A percentile compares a stretch with the other conserved stretches of the same genome.
phyloP scores from a whole-genome alignment of 139 green algal species.

The Monoraphidium neglectum region DNA sequence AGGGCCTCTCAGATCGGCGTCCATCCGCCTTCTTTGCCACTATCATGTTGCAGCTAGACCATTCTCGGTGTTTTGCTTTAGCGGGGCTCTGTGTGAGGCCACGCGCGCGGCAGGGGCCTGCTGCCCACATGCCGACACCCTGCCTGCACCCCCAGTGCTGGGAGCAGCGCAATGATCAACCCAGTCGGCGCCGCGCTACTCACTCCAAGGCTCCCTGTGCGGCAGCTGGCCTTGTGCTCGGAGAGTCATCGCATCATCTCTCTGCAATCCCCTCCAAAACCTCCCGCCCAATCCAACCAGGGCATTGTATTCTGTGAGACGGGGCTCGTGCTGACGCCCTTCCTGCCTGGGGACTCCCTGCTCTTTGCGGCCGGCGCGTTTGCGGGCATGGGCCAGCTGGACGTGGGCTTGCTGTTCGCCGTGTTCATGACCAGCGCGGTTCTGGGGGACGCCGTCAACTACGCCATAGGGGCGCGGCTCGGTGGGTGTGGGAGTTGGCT shows the following conservation, averaged over 20 bases:
- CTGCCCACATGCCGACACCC: too few relatives aligned
- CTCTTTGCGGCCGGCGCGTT: conserved; percentile 93
- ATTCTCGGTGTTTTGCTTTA: too few relatives aligned
- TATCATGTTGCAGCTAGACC: too few relatives aligned
- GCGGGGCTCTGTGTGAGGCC: too few relatives aligned
- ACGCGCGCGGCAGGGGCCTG: too few relatives aligned
- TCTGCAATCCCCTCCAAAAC: too few relatives aligned
- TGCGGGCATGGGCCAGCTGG: conserved; percentile 78
- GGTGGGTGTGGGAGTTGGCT: conserved; percentile 5
- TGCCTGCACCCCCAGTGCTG: too few relatives aligned
- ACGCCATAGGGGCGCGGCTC: conserved; percentile 62
- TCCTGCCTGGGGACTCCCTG: conserved; percentile 91
- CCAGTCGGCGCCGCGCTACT: conserved; percentile 60
- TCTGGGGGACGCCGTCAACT: conserved; percentile 92
- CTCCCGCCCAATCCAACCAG: too few relatives aligned
- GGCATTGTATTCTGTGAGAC: conserved; percentile 68
- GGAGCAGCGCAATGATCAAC: too few relatives aligned
- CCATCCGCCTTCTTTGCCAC: too few relatives aligned
- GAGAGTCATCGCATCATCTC: too few relatives aligned
- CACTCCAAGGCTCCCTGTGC: not conserved
- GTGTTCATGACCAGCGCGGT: conserved; percentile 79
- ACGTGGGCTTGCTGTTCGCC: conserved; percentile 50
- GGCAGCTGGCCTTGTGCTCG: not conserved
- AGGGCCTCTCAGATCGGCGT: too few relatives aligned
- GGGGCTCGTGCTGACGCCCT: conserved; percentile 88